These are phyloP conservation scores for Aotearoamyces nothofagi DNA, from an alignment of 2,329 filamentous ascomycete genomes.

Conservation along the genomic window DNA sequence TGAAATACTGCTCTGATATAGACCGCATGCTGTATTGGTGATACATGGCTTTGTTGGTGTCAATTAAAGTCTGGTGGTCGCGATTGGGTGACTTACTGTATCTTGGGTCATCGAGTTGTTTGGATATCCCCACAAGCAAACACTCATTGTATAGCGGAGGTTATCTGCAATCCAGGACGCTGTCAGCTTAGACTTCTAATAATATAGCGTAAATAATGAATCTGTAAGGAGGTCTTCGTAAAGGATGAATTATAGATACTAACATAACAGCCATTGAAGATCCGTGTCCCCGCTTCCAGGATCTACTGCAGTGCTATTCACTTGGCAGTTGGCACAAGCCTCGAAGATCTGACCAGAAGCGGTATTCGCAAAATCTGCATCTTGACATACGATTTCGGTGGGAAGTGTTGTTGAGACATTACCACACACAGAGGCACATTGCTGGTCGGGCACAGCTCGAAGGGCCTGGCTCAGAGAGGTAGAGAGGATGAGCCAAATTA, in stretches of 20 bases:
- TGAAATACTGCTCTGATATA: slow-evolving; percentile 28
- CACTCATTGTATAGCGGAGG: slow-evolving; percentile 36
- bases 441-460: slow-evolving; percentile 1
- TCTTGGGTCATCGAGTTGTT: slow-evolving; percentile 24
- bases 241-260: slow-evolving; percentile 18
- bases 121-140: slow-evolving; percentile 37
- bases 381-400: slow-evolving; percentile 4
- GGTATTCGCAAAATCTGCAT: slow-evolving; percentile 2
- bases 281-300: slow-evolving; percentile 30
- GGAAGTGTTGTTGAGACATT: slow-evolving; percentile 3
- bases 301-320: slow-evolving; percentile 30
- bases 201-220: no score
- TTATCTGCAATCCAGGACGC: slow-evolving; percentile 31
- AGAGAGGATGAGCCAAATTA: no score
- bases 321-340: slow-evolving; percentile 35
- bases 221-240: no score
- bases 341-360: slow-evolving; percentile 9
- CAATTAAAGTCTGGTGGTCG: not conserved
- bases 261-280: slow-evolving; percentile 38
- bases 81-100: slow-evolving; percentile 19
- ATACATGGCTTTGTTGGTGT: slow-evolving; percentile 2
- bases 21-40: slow-evolving; percentile 35
- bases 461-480: slow-evolving; percentile 1
- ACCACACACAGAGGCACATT: slow-evolving; percentile 4
- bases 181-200: not conserved